Percentiles rank a stretch among this genome's conserved stretches.
These are phyloP conservation scores for Oldenlandia corymbosa DNA, from an alignment of 257 asterid species.

Conservation along the genomic window DNA sequence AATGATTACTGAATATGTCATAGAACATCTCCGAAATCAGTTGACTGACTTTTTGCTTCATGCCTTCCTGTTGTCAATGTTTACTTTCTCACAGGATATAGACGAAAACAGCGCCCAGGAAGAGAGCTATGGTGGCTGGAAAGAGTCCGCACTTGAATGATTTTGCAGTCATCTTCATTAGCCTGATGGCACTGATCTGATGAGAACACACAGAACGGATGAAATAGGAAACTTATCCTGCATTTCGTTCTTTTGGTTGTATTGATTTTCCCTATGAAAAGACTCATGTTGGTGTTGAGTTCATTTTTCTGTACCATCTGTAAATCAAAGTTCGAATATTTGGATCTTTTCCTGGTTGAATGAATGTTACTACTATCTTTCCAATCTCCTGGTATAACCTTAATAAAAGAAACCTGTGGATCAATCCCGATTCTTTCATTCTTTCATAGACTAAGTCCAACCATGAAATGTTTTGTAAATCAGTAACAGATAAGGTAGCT, in stretches of 20 bases:
- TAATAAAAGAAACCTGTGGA: no score
- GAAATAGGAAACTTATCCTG: neutral
- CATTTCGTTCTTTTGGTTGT: neutral
- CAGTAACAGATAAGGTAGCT: neutral
- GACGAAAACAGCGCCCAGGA: conserved; percentile 22
- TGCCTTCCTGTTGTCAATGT: neutral
- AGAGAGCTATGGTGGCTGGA: conserved; percentile 48
- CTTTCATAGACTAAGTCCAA: neutral
- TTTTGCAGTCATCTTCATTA: neutral
- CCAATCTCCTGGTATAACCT: no score
- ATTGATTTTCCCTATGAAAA: neutral
- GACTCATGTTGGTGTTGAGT: neutral
- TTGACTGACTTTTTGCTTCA: no score
- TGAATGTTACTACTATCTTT: no score
- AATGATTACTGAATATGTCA: no score
- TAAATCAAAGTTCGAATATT: no score
- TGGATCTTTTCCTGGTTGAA: no score
- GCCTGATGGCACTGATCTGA: neutral
- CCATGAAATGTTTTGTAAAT: neutral
- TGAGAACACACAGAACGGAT: neutral
- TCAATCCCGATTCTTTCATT: no score
- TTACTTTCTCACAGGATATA: conserved; percentile 13
- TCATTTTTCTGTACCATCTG: no score
- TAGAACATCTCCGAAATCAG: no score
- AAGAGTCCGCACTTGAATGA: conserved; percentile 26